Conservation (phyloP, 768 basidiomycete species). For the Leccinum fibrillosum region DNA sequence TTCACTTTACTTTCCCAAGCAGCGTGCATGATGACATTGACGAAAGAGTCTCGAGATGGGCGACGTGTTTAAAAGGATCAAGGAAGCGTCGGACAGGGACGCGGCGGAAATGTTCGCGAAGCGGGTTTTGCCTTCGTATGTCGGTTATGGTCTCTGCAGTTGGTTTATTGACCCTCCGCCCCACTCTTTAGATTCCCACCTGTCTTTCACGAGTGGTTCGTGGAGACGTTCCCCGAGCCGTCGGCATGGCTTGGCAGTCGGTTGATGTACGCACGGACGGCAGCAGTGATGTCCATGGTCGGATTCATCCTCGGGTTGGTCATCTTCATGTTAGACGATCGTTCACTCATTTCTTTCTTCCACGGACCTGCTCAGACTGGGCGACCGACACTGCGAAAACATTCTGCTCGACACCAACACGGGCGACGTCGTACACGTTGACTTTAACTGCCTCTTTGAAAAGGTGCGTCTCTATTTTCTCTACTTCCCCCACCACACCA, state of each 20-base stretch:
- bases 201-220: conserved; percentile 96
- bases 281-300: conserved; percentile 98
- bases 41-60: conserved; percentile 45
- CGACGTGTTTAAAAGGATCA: conserved; percentile 48
- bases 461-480: too few relatives aligned
- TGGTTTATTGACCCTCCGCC: background rate
- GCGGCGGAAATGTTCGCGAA: conserved; percentile 49
- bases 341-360: background rate
- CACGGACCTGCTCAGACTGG: conserved; percentile 55
- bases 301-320: conserved; percentile 90
- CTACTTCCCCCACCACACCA: too few relatives aligned
- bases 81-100: conserved; percentile 45
- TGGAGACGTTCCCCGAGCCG: conserved; percentile 95
- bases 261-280: conserved; percentile 81
- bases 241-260: conserved; percentile 91
- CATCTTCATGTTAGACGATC: background rate
- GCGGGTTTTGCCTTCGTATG: conserved; percentile 59
- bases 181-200: conserved; percentile 58
- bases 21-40: background rate
- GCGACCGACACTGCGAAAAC: conserved; percentile 96
- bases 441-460: conserved; percentile 97
- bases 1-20: background rate
- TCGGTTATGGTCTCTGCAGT: background rate
- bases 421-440: conserved; percentile 93
- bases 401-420: conserved; percentile 86